phyloP scores from a whole-genome alignment of 192 early-diverging fungal species.

The Umbelopsis vinacea region DNA sequence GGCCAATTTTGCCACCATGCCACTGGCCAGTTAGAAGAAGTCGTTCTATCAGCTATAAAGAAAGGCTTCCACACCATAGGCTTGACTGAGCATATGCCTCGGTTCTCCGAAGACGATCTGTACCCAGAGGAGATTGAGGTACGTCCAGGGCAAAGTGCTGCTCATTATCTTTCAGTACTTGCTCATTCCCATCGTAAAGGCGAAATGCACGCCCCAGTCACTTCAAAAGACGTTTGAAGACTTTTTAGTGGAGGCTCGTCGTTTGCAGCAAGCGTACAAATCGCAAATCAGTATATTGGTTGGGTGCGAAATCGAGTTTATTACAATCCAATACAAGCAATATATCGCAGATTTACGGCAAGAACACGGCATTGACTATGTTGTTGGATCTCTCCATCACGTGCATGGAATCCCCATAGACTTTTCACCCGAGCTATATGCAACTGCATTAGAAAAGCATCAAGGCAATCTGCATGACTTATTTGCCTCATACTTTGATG shows the following conservation, averaged over 20 bases:
- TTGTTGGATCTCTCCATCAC: slow-evolving; percentile 95
- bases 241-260: slow-evolving; percentile 76
- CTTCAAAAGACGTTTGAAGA: slow-evolving; percentile 62
- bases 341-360: slow-evolving; percentile 56
- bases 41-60: slow-evolving; percentile 77
- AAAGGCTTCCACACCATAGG: slow-evolving; percentile 77
- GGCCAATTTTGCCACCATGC: slow-evolving; percentile 97
- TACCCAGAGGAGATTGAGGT: slow-evolving; percentile 88
- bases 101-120: slow-evolving; percentile 74
- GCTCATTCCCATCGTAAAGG: slow-evolving; percentile 42
- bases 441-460: slow-evolving; percentile 45
- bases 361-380: slow-evolving; percentile 71
- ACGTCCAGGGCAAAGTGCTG: background rate
- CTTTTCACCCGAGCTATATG: slow-evolving; percentile 69
- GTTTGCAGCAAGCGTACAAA: slow-evolving; percentile 70
- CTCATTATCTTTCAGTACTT: background rate
- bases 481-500: slow-evolving; percentile 87
- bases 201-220: slow-evolving; percentile 65
- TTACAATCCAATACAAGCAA: slow-evolving; percentile 55
- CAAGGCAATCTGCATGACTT: slow-evolving; percentile 39
- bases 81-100: slow-evolving; percentile 93
- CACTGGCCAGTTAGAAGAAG: slow-evolving; percentile 80
- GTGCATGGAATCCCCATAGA: slow-evolving; percentile 82
- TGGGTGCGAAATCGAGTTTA: slow-evolving; percentile 91
- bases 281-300: slow-evolving; percentile 74